Base-by-base conservation (phyloP, 1,284 basidiomycete species). In the Inonotus hispidus region DNA sequence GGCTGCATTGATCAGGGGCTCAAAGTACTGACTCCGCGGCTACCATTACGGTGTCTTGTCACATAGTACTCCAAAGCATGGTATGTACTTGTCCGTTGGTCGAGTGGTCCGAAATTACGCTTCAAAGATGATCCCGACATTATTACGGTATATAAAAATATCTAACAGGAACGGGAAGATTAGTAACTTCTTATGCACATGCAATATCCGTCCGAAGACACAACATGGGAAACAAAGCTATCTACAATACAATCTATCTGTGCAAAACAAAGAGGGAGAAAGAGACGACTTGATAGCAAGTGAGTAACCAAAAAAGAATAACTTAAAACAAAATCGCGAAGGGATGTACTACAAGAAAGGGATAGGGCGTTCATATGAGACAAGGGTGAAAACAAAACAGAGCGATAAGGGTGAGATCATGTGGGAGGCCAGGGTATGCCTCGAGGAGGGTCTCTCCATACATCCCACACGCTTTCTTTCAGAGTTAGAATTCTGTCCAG, bases 381-480 rank as follows among this genome's bases (percentile, higher is more conserved):
- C 41, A 43, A 21, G 11, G 16, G 16, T 16, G 13, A 29, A 41
- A 39, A 14, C 53, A 55, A 32, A 55, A 55, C 21, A 39, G 13
- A 45, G 21, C 39, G 37, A 41, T 27, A 53, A 52, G 50, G 41
- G 25, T 19, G 47, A 53, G 46, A 50, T 63, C 54, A 63, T 56
- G 62, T 63, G 52, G 62, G 62, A 55, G 54, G 58, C 58, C 62
- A 60, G 25, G 53, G 21, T 32, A 63, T 53, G 32, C 35, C 21
- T 52, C 56, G 56, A 54, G 60, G 50, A 63, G 50, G 58, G 32
- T 63, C 49, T 54, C 60, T 50, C 60, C 53, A 61, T 32, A 54
- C 27, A 25, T 61, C 53, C 60, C 60, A 61, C 38, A 61, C 37
- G 32, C 32, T 38, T 25, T 61, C 62, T 53, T 53, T 58, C 39